Conservation (phyloP, 805 yeast genomes). For the Jamesozyma lodderae region DNA sequence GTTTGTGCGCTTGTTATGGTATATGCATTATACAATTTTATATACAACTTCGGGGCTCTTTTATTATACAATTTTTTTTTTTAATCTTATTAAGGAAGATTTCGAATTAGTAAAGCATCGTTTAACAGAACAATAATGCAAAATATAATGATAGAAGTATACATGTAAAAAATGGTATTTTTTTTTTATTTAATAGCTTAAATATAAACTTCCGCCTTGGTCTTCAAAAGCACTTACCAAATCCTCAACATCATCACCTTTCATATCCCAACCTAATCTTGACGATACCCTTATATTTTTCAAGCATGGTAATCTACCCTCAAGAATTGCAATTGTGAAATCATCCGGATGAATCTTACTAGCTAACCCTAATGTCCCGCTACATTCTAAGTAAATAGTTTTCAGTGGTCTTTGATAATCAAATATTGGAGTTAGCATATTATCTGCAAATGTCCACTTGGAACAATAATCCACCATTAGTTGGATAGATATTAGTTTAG, state of each 20-base stretch:
- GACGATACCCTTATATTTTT: slow-evolving; percentile 58
- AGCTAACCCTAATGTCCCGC: slow-evolving; percentile 80
- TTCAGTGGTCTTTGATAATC: slow-evolving; percentile 34
- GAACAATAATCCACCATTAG: slow-evolving; percentile 71
- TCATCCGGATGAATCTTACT: slow-evolving; percentile 83
- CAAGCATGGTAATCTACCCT: slow-evolving; percentile 63
- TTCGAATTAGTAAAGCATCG: too few relatives aligned
- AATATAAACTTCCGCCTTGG: slow-evolving; percentile 66
- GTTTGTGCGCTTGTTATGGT: too few relatives aligned
- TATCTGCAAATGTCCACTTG: slow-evolving; percentile 42
- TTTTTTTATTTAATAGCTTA: background rate
- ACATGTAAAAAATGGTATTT: too few relatives aligned
- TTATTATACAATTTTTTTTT: too few relatives aligned
- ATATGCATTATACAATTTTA: too few relatives aligned
- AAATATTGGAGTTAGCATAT: slow-evolving; percentile 27
- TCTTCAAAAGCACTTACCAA: slow-evolving; percentile 64
- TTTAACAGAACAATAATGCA: too few relatives aligned
- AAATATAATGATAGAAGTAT: too few relatives aligned
- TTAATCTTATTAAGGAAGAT: too few relatives aligned
- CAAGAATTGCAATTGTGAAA: slow-evolving; percentile 73
- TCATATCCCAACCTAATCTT: slow-evolving; percentile 78
- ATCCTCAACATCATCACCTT: slow-evolving; percentile 50
- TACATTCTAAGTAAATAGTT: slow-evolving; percentile 63
- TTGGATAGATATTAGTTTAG: slow-evolving; percentile 53
- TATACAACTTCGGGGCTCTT: too few relatives aligned